phyloP scores from a whole-genome alignment of 106 monocot species.

The Alisma plantagoaquatica region DNA sequence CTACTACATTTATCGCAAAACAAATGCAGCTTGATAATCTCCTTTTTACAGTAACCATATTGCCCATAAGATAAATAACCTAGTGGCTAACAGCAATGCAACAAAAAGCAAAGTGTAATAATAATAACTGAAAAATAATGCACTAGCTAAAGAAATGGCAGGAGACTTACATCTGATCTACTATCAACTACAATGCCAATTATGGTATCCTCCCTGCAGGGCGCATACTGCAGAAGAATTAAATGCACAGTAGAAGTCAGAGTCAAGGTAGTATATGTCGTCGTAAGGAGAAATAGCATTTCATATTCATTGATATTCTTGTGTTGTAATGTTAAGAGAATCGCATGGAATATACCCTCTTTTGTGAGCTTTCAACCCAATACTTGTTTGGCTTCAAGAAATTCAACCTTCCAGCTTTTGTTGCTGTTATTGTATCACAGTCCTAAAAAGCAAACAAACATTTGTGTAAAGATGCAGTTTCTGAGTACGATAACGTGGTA shows the following conservation, averaged over 20 bases:
- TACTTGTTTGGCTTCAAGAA: constrained; percentile 81
- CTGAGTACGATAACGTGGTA: background rate
- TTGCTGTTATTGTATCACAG: constrained; percentile 46
- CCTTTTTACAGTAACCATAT: too few species aligned
- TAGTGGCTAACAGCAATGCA: too few species aligned
- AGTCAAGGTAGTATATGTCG: background rate
- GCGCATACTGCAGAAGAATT: constrained; percentile 48
- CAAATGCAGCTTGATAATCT: too few species aligned
- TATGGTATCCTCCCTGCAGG: constrained; percentile 57
- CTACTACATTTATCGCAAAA: too few species aligned
- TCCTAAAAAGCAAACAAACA: constrained; percentile 30
- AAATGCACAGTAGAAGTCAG: background rate
- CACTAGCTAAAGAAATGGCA: too few species aligned
- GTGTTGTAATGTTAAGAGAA: background rate
- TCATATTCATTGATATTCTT: background rate
- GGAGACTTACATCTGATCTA: constrained; percentile 61
- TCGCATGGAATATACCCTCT: constrained; percentile 36
- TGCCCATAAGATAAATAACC: too few species aligned
- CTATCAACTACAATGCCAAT: constrained; percentile 81
- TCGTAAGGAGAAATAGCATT: background rate
- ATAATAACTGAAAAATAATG: too few species aligned
- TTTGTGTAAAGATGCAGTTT: background rate
- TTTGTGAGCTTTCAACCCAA: constrained; percentile 88
- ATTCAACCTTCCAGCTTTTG: constrained; percentile 59
- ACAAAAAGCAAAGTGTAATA: too few species aligned